Evolutionary conservation across 257 asterid species (phyloP), one percentile per base, ranked within the genome.

Genomic region (Craterostigma plantagineum): DNA sequence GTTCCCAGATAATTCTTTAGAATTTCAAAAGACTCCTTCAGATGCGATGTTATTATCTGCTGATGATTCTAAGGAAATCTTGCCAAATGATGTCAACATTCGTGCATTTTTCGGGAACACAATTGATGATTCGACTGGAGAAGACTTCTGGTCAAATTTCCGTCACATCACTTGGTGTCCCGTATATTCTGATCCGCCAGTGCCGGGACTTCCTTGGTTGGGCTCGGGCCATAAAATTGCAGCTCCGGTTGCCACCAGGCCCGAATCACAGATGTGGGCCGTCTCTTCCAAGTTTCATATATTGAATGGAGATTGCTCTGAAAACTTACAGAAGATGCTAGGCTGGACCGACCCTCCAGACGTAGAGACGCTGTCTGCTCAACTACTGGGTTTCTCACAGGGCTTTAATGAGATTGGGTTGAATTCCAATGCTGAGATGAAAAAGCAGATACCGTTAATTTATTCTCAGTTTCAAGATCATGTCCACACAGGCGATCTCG

Each of bases 191-290:
- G 77, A 73, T 50, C 81, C 94, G 5, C 93, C 91, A 46, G 49
- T 77, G 39, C 34, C 45, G 41, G 84, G 73, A 52, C 68, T 81
- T 66, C 94, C 97, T 16, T 86, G 94, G 94, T 60, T 69, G 55
- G 70, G 53, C 57, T 56, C 83, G 18, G 59, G 50, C 7, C 51
- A 57, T 50, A 60, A 57, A 39, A 68, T 77, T 48, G 87, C 87
- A 46, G 72, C 87, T 42, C 92, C 97, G 27, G 33, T 54, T 62
- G 61, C 38, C 44, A 80, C 81, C 57, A 72, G 92, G 47, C 91
- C 94, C 44, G 49, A 67, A 66, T 75, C 97, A 44, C 84, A 81
- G 56, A 77, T 81, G 91, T 86, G 97, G 97, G 63, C 72, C 58
- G 78, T 72, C 52, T 81, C 97, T 46, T 69, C 81, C 23, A 71